Evolutionary conservation across 2,329 filamentous ascomycete genomes (phyloP).

Genomic region (Sphaerulina populicola): DNA sequence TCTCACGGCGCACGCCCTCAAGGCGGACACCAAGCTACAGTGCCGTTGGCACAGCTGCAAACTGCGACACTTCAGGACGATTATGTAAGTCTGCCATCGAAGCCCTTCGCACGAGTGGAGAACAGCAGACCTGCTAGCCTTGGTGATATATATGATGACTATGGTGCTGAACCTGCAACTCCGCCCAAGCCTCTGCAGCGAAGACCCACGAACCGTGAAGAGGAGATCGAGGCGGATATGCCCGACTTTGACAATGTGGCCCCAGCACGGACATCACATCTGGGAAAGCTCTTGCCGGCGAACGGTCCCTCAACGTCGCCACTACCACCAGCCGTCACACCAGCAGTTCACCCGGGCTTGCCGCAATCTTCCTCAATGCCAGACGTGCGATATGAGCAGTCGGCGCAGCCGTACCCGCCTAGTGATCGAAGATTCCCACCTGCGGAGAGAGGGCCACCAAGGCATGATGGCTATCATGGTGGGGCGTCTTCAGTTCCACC

Average conservation of each 20-base stretch:
- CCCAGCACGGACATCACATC: constrained; percentile 23
- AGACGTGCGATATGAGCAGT: constrained; percentile 15
- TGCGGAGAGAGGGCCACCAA: constrained; percentile 10
- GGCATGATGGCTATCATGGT: constrained; percentile 10
- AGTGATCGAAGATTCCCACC: constrained; percentile 1
- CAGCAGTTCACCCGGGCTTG: constrained; percentile 5
- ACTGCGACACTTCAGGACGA: constrained; percentile 7
- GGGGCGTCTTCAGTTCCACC: constrained; percentile 8
- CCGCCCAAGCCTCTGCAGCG: constrained; percentile 12
- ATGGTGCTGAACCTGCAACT: constrained; percentile 10
- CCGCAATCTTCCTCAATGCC: constrained; percentile 16
- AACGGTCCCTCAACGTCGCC: constrained; percentile 21
- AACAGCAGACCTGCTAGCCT: constrained; percentile 10
- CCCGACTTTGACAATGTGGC: constrained; percentile 52
- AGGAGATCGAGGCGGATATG: constrained; percentile 50
- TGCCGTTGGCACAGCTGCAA: constrained; percentile 10
- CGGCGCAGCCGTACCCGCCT: constrained; percentile 5
- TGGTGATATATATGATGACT: constrained; percentile 20
- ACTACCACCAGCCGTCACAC: constrained; percentile 8
- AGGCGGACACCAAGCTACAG: constrained; percentile 8
- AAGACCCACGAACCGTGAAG: constrained; percentile 29
- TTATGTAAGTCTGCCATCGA: constrained; percentile 5
- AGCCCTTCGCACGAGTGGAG: constrained; percentile 13
- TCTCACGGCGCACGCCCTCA: constrained; percentile 13
- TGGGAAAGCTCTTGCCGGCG: constrained; percentile 26